These are phyloP conservation scores for Pleurotus tuber-regium DNA, from an alignment of 768 basidiomycete genomes.

Conservation along the genomic window DNA sequence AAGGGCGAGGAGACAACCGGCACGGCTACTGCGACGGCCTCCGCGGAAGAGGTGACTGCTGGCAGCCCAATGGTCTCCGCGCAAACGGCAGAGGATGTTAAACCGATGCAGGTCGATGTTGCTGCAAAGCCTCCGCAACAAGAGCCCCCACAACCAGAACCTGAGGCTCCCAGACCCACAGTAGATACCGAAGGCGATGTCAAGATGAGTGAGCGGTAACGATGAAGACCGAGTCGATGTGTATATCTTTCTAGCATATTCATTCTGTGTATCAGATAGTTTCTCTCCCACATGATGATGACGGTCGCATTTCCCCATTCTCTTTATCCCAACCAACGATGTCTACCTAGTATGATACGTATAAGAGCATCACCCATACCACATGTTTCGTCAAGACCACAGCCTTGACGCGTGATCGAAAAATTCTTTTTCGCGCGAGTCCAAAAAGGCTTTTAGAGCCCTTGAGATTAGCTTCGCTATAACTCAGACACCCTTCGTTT, in stretches of 20 bases:
- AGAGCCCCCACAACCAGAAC: conserved; percentile 16
- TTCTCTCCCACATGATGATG: neutral
- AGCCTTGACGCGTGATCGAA: conserved; percentile 7
- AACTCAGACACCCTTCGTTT: conserved; percentile 7
- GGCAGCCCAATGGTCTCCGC: conserved; percentile 28
- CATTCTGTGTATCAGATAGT: conserved; percentile 5
- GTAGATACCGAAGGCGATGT: conserved; percentile 42
- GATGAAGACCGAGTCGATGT: neutral
- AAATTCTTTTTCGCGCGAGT: conserved; percentile 9
- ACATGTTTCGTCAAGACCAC: conserved; percentile 2
- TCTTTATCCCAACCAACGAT: conserved; percentile 2
- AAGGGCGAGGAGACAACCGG: conserved; percentile 34
- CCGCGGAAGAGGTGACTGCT: conserved; percentile 29
- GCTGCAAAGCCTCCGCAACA: conserved; percentile 6
- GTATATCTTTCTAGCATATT: neutral
- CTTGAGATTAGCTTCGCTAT: conserved; percentile 8
- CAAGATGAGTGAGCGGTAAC: conserved; percentile 44
- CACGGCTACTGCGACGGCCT: conserved; percentile 18
- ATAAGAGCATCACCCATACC: conserved; percentile 1
- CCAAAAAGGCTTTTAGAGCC: conserved; percentile 1
- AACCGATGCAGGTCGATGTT: conserved; percentile 20
- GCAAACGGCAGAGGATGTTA: conserved; percentile 21
- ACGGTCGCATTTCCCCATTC: conserved; percentile 1
- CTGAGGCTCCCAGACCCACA: conserved; percentile 16
- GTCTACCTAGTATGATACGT: conserved; percentile 7